Evolutionary conservation across 441 rosid genomes (phyloP).

Genomic region (Brassica hybrid): DNA sequence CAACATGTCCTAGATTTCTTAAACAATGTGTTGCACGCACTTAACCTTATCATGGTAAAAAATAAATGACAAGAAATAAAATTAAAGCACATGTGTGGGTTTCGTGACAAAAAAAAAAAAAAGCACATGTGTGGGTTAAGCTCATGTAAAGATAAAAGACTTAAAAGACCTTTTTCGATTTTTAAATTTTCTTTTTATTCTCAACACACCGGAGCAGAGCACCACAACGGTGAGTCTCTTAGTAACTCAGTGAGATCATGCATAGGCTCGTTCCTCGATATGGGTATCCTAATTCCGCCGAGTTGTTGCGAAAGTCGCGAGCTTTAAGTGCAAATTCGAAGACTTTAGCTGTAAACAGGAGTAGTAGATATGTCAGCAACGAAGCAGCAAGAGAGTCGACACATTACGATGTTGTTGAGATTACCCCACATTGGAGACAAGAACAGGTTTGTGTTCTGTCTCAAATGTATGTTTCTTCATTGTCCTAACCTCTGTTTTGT

Average conservation of each 20-base stretch:
- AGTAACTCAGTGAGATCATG: slow-evolving; percentile 46
- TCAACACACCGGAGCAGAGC: slow-evolving; percentile 23
- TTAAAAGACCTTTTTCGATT: neutral
- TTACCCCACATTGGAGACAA: too few species aligned
- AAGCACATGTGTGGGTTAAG: too few species aligned
- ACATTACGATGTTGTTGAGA: slow-evolving; percentile 62
- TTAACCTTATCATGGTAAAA: too few species aligned
- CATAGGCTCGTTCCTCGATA: slow-evolving; percentile 42
- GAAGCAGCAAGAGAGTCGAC: slow-evolving; percentile 61
- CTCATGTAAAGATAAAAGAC: neutral
- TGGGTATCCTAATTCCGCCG: slow-evolving; percentile 36
- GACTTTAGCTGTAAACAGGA: slow-evolving; percentile 30
- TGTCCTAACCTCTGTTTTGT: too few species aligned
- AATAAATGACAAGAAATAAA: too few species aligned
- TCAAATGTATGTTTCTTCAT: too few species aligned
- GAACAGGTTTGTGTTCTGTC: too few species aligned
- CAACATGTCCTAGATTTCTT: too few species aligned
- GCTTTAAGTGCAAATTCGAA: slow-evolving; percentile 42
- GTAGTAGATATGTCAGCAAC: slow-evolving; percentile 48
- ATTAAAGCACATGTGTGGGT: too few species aligned
- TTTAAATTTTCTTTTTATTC: neutral
- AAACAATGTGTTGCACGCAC: too few species aligned
- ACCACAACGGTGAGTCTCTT: neutral
- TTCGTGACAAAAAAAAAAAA: too few species aligned
- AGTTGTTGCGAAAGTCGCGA: slow-evolving; percentile 33